Evolutionary conservation across 228 moss, liverwort and hornwort genomes (phyloP), one percentile per base, ranked within the genome.

Genomic region (Sphagnum fallax): DNA sequence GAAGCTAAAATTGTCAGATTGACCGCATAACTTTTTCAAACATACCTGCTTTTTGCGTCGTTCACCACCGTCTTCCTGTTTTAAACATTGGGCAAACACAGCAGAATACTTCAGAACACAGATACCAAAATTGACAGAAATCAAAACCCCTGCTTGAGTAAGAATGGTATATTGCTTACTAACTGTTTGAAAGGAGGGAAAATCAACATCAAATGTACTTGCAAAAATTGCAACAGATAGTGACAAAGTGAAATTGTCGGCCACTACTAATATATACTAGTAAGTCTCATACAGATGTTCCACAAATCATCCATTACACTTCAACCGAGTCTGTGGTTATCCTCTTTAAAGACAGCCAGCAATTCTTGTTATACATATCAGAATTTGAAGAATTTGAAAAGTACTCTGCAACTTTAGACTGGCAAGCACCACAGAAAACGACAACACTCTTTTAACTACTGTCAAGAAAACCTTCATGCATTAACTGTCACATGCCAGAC

Each of bases 21-120:
- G 55, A 32, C 64, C 10, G 8, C n/a, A 6, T 65, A 8, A 18
- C 47, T 49, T 5, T 47, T 18, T 12, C 8, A 55, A 55, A 32
- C 10, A 8, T 51, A 87, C 87, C 87, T 87, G 87, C 6, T 81
- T 87, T 73, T 78, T 87, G 60, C 87, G 78, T 50, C 76, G 83
- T 66, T 87, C 87, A 60, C 78, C 80, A 59, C 80, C 83, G 61
- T 87, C 87, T 72, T 87, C 87, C 87, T 87, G 72, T 58, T 69
- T 59, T 67, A 76, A 50, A 60, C 51, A 14, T 73, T 51, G 7
- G 53, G 59, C 53, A 73, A 68, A 48, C 50, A 63, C 5, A 71
- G 5, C 60, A 78, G 49, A 80, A 76, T 14, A 16, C 58, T 55
- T 63, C 49, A 50, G 18, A 63, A 63, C 18, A 16, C 16, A 63